Base-by-base conservation (phyloP, 768 basidiomycete genomes). In the Pluteus cervinus region DNA sequence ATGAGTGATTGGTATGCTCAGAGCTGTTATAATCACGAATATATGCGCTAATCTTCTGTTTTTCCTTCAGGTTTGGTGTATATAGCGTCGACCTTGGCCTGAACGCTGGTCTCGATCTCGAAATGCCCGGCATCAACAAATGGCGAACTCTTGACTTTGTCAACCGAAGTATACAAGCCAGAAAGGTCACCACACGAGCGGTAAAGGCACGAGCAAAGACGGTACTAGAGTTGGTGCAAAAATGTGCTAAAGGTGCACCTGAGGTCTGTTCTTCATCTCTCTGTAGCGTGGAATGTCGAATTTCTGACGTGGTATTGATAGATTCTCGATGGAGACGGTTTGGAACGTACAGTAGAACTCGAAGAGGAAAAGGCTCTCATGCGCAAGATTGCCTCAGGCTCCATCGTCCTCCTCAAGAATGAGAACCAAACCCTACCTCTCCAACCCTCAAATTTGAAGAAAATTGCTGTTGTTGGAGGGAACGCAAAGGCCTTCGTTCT, bases 91-190 rank as follows among this genome's bases (percentile, higher is more conserved):
- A 78, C 44, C 63, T 68, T 16, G 60, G 66, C 17, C 62, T 85
- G 43, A 87, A 86, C 41, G 82, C 84, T n/a, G 85, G 85, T 2
- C 63, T 87, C 16, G 81, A 87, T 51, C 70, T 89, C 24, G 84
- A 86, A 53, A 86, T 86, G 82, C 84, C 83, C 0, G 85, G 86
- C 2, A 60, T 61, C 10, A 79, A 80, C 57, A 84, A 86, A 45
- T 86, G 83, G 85, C 71, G 85, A 5, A 75, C 73, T 0, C 65
- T 79, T n/a, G 77, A 81, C 42, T 68, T 78, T 23, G 71, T 86
- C 48, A 75, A 74, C 45, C 69, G 81, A 17, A 73, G 69, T 0
- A 69, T 85, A 33, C 49, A 54, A 5, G 68, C 81, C 1, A 63
- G 79, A 14, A 89, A 89, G 57, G 55, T 88, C 29, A 77, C 73